Evolutionary conservation across 164 flowering plant species (phyloP), one percentile per base, ranked within the genome.

Genomic region (Vitis amurensis): DNA sequence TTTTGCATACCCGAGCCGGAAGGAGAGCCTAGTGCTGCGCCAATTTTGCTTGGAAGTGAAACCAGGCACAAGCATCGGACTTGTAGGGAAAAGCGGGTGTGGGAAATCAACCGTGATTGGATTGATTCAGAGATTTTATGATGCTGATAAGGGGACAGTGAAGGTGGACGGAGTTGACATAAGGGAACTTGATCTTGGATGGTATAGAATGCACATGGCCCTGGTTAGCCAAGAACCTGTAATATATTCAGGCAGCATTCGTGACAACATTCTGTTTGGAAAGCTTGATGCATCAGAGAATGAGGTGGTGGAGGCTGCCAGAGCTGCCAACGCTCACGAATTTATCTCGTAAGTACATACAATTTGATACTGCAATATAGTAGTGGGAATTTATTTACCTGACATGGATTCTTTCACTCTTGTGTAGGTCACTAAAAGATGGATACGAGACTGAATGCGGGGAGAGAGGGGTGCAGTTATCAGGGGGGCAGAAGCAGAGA

Each of bases 401-500:
- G 15, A 55, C 12, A 48, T 19, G 59, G 7, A 53, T 0, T 14
- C 56, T 9, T 23, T 14, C n/a, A 53, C 9, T 57, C 1, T 9
- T n/a, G 55, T 64, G 52, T 73, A 93, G 98, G 9, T 83, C 91
- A 14, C 59, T 94, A 48, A 89, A 91, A 74, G 87, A 91, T 51
- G 97, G 97, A 23, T 94, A 94, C 30, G 82, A 83, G 7, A 91
- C 95, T 0, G 94, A 88, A 76, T 92, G 97, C 53, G 98, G 97
- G 0, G 97, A 92, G 59, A 84, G 98, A 62, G 98, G 98, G 51
- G 86, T 91, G 68, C 97, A 92, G 58, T 61, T 94, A 61, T 92
- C 98, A 47, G 97, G 97, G 74, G 97, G 98, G 8, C 98, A 92
- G 71, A 94, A 88, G 75, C 98, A 94, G 57, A 84, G 98, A 66